Base-by-base conservation (phyloP, 2,329 filamentous ascomycete genomes). In the Shiraia bambusicola region DNA sequence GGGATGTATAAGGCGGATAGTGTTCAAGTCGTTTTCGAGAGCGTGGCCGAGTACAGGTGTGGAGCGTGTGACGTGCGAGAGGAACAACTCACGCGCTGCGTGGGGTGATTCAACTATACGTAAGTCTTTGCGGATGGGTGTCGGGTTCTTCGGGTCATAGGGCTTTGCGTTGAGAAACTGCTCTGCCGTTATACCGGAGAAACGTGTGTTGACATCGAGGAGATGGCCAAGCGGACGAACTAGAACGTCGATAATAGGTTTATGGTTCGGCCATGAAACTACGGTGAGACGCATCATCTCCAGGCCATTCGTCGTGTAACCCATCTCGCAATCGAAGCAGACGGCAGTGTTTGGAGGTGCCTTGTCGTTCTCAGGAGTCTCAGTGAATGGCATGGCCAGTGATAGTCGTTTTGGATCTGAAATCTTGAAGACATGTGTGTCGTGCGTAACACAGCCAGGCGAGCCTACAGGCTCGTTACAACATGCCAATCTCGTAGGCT, bases 251-350 rank as follows among this genome's bases (percentile, higher is more conserved):
- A 97, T 72, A 0, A 98, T 69, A 37, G 79, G 77, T 37, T 83
- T 79, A 14, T 88, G 87, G 7, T 77, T 74, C 0, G 92, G 92
- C 91, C 93, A 98, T 8, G 85, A 82, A 3, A 92, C 85, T 4
- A 88, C 91, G 0, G 93, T 97, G 3, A 98, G 70, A 7, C 93
- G 88, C 42, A 97, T 84, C 13, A 98, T 78, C 66, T 98, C 93
- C 51, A 97, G 73, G 0, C 94, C 93, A 35, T 86, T 70, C 1
- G 88, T 87, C 0, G 94, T 98, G 63, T 95, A 97, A 4, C 88
- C 88, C 93, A 98, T 98, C 65, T 98, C 93, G 59, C 93, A 97
- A 66, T 98, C 93, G 58, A 98, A 92, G 50, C 83, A 86, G 9
- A 97, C 82, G 2, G 86, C 88, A 26, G 80, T 79, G 1, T 60